Base-by-base conservation (phyloP, 1,139 yeast genomes). In the Debaryomyces singareniensis region DNA sequence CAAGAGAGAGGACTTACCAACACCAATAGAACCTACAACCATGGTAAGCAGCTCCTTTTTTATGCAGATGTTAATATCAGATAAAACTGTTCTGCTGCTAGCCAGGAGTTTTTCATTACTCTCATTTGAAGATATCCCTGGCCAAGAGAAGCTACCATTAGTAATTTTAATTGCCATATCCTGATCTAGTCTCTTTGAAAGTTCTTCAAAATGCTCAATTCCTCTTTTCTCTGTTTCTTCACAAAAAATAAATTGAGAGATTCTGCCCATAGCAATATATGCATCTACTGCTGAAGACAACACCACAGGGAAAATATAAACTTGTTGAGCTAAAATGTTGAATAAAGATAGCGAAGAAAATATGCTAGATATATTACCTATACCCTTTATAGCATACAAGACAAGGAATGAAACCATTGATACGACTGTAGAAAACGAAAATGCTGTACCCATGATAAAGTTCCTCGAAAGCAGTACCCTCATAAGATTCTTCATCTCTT, bases 341-440 rank as follows among this genome's bases (percentile, higher is more conserved):
- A 86, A 87, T 34, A 84, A 66, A 0, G 93, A 71, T 31, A 87
- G 62, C 9, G 95, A 80, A 0, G 96, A 73, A 49, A 87, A 87
- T n/a, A 86, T 75, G 21, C 70, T 60, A 2, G 86, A 89, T 1
- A 94, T 79, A 36, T 67, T 64, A n/a, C 46, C 47, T 15, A 63
- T 55, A 27, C 68, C 38, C 10, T 44, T 39, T 4, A 77, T 56
- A 25, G 70, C 76, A 42, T 78, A 79, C 41, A 83, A 58, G 0
- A 78, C 78, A 40, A 86, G 71, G 47, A 86, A 87, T 0, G 95
- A 71, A 2, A 78, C 64, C 71, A 82, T 67, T 3, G 93, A 80
- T 1, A 89, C 75, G 37, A 83, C 52, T 13, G 72, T 65, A 0
- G 93, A 80, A 31, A 83, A 63, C 3, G 79, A 65, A 47, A 75